A percentile compares a stretch with the other conserved stretches of the same genome.
These are phyloP conservation scores for Talaromyces islandicus DNA, from an alignment of 2,329 filamentous ascomycete genomes.

Conservation along the genomic window DNA sequence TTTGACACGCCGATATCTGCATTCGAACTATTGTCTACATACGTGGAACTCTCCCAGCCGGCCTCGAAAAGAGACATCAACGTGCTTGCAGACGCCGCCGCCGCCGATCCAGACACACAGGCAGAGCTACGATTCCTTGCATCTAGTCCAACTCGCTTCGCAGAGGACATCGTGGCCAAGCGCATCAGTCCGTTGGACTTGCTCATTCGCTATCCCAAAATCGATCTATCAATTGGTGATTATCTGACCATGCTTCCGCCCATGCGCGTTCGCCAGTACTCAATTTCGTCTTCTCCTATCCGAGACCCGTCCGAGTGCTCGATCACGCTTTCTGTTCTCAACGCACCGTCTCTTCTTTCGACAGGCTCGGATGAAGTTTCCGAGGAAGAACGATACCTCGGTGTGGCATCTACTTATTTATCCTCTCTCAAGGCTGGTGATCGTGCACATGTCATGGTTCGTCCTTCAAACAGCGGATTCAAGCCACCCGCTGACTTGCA, in stretches of 20 bases:
- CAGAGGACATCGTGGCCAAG: conserved; percentile 48
- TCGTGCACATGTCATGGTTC: conserved; percentile 29
- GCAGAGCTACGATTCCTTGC: conserved; percentile 26
- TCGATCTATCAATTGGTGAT: conserved; percentile 57
- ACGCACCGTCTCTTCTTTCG: neutral
- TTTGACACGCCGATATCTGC: conserved; percentile 54
- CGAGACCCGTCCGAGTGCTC: conserved; percentile 52
- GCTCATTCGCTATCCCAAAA: conserved; percentile 56
- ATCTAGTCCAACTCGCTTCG: conserved; percentile 34
- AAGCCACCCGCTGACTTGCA: conserved; percentile 28
- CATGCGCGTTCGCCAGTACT: conserved; percentile 74
- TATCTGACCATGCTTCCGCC: conserved; percentile 70
- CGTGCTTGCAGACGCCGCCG: conserved; percentile 40
- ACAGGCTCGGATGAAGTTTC: neutral
- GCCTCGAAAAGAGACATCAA: conserved; percentile 61
- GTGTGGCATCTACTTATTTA: conserved; percentile 28
- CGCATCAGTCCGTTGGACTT: conserved; percentile 57
- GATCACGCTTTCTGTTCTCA: conserved; percentile 52
- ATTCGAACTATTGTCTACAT: conserved; percentile 59
- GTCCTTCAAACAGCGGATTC: conserved; percentile 31
- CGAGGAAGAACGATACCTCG: conserved; percentile 36
- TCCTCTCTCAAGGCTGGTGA: conserved; percentile 34
- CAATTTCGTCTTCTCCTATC: conserved; percentile 69
- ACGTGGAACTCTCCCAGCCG: conserved; percentile 67
- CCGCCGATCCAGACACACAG: conserved; percentile 45